Evolutionary conservation across 2,329 filamentous ascomycete genomes (phyloP).

Genomic region (Botrytis squamosa): DNA sequence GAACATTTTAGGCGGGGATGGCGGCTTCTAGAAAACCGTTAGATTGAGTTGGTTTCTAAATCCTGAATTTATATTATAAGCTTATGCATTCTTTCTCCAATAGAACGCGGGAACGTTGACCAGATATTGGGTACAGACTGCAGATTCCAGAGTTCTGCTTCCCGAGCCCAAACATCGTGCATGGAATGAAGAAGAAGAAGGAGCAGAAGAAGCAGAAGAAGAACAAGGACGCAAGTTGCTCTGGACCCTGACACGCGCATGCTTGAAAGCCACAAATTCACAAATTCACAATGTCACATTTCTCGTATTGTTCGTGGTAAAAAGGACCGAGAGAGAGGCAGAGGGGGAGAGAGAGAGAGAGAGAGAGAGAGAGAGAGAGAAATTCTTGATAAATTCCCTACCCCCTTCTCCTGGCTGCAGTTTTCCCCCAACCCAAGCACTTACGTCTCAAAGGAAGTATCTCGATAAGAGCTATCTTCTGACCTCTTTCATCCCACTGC

Average conservation of each 20-base stretch:
- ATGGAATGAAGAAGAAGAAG: not conserved
- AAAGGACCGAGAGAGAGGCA: not conserved
- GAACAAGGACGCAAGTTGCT: not conserved
- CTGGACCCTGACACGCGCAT: not conserved
- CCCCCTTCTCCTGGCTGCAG: not conserved
- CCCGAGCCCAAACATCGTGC: not conserved
- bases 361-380: not conserved
- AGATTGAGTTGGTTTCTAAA: not conserved
- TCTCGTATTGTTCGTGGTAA: not conserved
- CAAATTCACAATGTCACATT: not conserved
- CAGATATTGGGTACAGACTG: not conserved
- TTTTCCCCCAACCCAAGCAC: not conserved
- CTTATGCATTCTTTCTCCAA: conserved; percentile 1
- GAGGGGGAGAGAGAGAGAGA: not conserved
- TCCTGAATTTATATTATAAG: not conserved
- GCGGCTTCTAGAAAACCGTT: conserved; percentile 18
- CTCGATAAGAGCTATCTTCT: not conserved
- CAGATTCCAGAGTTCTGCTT: not conserved
- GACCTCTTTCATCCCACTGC: not conserved
- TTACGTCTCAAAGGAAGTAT: not conserved
- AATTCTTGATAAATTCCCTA: not conserved
- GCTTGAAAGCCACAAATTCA: not conserved
- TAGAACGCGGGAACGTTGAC: not conserved
- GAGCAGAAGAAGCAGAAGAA: not conserved
- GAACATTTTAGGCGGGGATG: conserved; percentile 12